Conservation (phyloP, 2,329 filamentous ascomycete genomes). For the Dendryphion nanum region DNA sequence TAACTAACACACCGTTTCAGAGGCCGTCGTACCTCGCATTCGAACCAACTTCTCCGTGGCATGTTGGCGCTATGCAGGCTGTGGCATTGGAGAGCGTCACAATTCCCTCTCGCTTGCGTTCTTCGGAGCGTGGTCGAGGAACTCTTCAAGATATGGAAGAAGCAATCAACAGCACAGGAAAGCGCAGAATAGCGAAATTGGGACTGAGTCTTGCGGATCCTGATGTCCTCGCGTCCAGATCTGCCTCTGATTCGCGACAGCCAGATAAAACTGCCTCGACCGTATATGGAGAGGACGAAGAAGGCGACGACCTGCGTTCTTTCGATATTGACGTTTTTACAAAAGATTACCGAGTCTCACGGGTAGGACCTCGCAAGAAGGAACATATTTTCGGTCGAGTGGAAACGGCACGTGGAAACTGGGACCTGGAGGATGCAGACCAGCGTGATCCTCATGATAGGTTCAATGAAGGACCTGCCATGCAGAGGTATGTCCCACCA, state of each 20-base stretch:
- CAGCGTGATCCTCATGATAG: constrained; percentile 33
- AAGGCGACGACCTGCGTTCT: constrained; percentile 11
- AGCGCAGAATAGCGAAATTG: constrained; percentile 74
- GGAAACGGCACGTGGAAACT: constrained; percentile 40
- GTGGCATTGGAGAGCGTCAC: constrained; percentile 76
- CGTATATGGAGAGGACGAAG: constrained; percentile 14
- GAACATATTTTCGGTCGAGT: constrained; percentile 43
- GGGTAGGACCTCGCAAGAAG: constrained; percentile 15
- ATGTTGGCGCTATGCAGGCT: constrained; percentile 72
- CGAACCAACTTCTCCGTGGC: constrained; percentile 70
- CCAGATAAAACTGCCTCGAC: constrained; percentile 27
- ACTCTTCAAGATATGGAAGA: constrained; percentile 64
- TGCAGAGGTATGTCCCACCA: constrained; percentile 34
- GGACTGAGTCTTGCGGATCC: constrained; percentile 60
- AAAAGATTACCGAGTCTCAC: constrained; percentile 25
- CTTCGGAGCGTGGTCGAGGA: constrained; percentile 40
- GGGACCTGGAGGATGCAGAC: constrained; percentile 30
- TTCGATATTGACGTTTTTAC: constrained; percentile 37
- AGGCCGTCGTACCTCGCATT: constrained; percentile 60
- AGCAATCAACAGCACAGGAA: constrained; percentile 71
- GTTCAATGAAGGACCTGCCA: constrained; percentile 32
- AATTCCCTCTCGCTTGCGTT: constrained; percentile 68
- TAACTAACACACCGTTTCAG: constrained; percentile 58
- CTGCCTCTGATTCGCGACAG: constrained; percentile 18
- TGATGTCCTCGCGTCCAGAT: constrained; percentile 26